Percentiles rank a stretch among this genome's conserved stretches.
phyloP scores from a whole-genome alignment of 345 rosid species.

The Populus davidiana region DNA sequence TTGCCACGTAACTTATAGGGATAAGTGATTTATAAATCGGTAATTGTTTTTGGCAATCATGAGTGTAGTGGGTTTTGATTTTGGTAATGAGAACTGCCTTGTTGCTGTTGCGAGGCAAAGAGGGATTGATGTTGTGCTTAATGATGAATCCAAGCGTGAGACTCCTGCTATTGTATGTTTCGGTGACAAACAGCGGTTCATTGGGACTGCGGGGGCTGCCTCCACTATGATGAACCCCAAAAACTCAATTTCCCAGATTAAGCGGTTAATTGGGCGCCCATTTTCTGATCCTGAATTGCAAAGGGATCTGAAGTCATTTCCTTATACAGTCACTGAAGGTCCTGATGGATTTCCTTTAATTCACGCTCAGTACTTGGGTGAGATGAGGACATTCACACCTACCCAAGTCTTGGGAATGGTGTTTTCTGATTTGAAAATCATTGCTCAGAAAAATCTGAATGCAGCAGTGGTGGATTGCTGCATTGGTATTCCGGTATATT shows the following conservation, averaged over 20 bases:
- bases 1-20: background rate
- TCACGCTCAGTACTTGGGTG: constrained; percentile 81
- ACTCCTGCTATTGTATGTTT: constrained; percentile 94
- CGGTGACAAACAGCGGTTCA: constrained; percentile 93
- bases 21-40: constrained; percentile 6
- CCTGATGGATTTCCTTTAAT: constrained; percentile 90
- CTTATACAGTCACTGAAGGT: constrained; percentile 69
- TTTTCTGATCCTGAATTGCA: constrained; percentile 93
- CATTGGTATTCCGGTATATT: constrained; percentile 90
- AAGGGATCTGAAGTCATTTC: constrained; percentile 70
- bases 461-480: constrained; percentile 93
- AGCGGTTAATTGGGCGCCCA: constrained; percentile 72
- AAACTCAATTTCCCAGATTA: constrained; percentile 83
- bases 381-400: constrained; percentile 74
- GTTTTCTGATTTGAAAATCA: constrained; percentile 69
- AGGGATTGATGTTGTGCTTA: constrained; percentile 96
- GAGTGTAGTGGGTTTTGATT: constrained; percentile 98
- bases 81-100: constrained; percentile 90
- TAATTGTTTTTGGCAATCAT: constrained; percentile 33
- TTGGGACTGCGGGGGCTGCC: constrained; percentile 99
- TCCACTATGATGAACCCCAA: constrained; percentile 91
- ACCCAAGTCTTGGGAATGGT: constrained; percentile 92
- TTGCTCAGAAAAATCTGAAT: constrained; percentile 81
- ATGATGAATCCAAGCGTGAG: constrained; percentile 97
- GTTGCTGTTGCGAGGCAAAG: constrained; percentile 99